A percentile compares a stretch with the other conserved stretches of the same genome.
These are phyloP conservation scores for Ophiostoma ips DNA, from an alignment of 2,329 filamentous ascomycete species.

Conservation along the genomic window DNA sequence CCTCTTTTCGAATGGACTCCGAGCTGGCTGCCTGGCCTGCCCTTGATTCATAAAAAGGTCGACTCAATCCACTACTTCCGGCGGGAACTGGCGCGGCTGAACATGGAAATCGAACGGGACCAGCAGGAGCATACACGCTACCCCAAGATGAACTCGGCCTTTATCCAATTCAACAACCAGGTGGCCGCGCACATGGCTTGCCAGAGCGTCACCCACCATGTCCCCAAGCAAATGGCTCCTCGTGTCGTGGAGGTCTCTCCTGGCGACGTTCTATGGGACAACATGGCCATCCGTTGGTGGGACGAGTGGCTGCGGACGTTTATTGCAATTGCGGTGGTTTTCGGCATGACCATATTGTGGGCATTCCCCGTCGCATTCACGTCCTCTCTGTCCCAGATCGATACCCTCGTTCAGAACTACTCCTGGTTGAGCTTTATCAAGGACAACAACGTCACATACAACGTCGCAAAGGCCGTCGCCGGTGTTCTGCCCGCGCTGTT, in stretches of 20 bases:
- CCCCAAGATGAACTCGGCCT: slow-evolving; percentile 88
- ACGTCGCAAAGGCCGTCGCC: slow-evolving; percentile 50
- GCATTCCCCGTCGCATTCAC: slow-evolving; percentile 83
- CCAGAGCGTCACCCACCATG: slow-evolving; percentile 77
- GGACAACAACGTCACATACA: slow-evolving; percentile 43
- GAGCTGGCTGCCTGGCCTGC: slow-evolving; percentile 63
- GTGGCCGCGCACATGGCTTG: slow-evolving; percentile 97
- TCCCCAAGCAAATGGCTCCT: slow-evolving; percentile 87
- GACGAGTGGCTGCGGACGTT: slow-evolving; percentile 62
- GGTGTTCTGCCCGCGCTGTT: slow-evolving; percentile 75
- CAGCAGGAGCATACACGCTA: slow-evolving; percentile 76
- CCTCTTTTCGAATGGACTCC: slow-evolving; percentile 42
- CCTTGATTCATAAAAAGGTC: slow-evolving; percentile 73
- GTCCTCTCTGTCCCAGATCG: slow-evolving; percentile 65
- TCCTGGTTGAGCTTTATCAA: slow-evolving; percentile 59
- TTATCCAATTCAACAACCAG: slow-evolving; percentile 97
- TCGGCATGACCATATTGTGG: slow-evolving; percentile 74
- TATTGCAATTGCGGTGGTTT: slow-evolving; percentile 50
- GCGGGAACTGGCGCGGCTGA: slow-evolving; percentile 71
- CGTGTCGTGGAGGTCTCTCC: slow-evolving; percentile 88
- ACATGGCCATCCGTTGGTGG: slow-evolving; percentile 95
- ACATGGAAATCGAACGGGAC: slow-evolving; percentile 82
- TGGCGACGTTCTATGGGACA: slow-evolving; percentile 88
- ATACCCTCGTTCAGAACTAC: slow-evolving; percentile 48
- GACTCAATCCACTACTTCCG: slow-evolving; percentile 91